A percentile compares a stretch with the other conserved stretches of the same genome.
Conservation (phyloP, 2,329 filamentous ascomycete species). For the Penicillium aurantiogriseum region DNA sequence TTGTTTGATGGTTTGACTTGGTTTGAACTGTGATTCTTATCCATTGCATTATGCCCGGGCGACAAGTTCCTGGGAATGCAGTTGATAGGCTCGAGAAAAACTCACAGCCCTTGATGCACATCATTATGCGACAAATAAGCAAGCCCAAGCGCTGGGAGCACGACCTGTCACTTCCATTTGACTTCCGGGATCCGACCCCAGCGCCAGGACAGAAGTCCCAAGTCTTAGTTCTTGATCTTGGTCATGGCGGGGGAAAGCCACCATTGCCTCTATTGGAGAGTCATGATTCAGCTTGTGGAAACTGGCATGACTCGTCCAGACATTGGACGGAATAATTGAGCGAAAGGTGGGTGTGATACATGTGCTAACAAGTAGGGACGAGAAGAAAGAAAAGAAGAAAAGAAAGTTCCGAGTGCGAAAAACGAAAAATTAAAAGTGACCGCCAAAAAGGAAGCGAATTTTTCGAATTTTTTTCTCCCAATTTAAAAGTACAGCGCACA, state of each 20-base stretch:
- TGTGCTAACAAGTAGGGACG: conserved; percentile 3
- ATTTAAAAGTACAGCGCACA: conserved; percentile 11
- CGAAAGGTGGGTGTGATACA: neutral
- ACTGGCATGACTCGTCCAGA: neutral
- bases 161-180: conserved; percentile 11
- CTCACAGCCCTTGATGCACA: conserved; percentile 4
- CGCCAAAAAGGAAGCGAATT: conserved; percentile 11
- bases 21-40: neutral
- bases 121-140: conserved; percentile 10
- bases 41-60: neutral
- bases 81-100: conserved; percentile 6
- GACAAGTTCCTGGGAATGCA: conserved; percentile 5
- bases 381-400: conserved; percentile 8
- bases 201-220: conserved; percentile 2
- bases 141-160: conserved; percentile 1
- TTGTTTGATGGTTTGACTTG: neutral
- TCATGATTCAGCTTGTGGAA: neutral
- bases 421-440: conserved; percentile 4
- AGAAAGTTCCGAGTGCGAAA: conserved; percentile 12
- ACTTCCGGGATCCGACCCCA: conserved; percentile 8
- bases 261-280: neutral
- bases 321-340: neutral
- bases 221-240: neutral
- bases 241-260: conserved; percentile 5
- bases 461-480: neutral